Evolutionary conservation across 2,329 filamentous ascomycete genomes (phyloP), one percentile per base, ranked within the genome.

Genomic region (Verticillium tricorpus): DNA sequence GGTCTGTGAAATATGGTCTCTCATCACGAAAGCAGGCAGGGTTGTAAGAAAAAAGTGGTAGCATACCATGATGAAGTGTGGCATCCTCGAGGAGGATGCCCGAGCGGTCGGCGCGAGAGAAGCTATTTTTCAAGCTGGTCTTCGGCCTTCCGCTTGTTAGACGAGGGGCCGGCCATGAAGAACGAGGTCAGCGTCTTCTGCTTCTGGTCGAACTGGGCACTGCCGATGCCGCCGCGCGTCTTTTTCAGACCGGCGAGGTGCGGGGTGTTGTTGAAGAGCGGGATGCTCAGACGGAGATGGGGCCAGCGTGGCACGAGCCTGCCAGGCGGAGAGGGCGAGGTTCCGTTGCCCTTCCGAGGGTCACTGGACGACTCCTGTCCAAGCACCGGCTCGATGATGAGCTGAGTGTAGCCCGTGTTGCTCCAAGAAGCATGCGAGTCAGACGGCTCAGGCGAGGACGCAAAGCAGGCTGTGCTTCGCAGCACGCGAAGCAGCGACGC

Each of bases 181-280:
- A 95, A 97, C 0, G 84, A 83, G 56, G 91, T 86, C 68, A 97
- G 84, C 19, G 84, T 92, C 70, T 84, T 88, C 73, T 97, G 93
- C 56, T 82, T 87, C 12, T 85, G 81, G 72, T 97, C 93, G 71
- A 91, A 88, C 61, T 83, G 82, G 45, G 90, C 83, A 68, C 89
- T 95, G 60, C 92, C 92, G 61, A 97, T 90, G 3, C 93, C 93
- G 34, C 92, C 91, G 28, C 89, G 81, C 9, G 92, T 94, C 74
- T 92, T 90, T 72, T 89, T 93, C 62, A 97, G 78, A 32, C 88
- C 86, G 55, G 79, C 76, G 2, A 97, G 82, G 74, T 97, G 93
- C 4, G 85, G 82, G 63, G 85, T 82, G 64, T 84, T 85, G 71
- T 97, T 94, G 65, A 92, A 81, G 5, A 78, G 78, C 56, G 84